Percentiles rank a stretch among this genome's conserved stretches.
phyloP scores from a whole-genome alignment of 805 yeast genomes.

The Wickerhamiella sorbophila region DNA sequence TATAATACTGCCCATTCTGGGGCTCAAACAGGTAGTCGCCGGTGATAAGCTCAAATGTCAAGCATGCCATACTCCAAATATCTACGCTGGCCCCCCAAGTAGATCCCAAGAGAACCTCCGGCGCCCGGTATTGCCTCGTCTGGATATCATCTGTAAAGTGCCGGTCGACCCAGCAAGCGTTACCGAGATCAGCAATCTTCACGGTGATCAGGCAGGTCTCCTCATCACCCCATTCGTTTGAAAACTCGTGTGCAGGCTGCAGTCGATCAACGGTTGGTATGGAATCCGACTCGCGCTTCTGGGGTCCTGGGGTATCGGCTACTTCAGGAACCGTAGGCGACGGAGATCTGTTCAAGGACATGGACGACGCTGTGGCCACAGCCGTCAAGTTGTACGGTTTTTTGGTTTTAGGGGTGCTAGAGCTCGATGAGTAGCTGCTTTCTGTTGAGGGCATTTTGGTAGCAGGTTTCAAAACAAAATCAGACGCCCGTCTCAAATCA shows the following conservation, averaged over 20 bases:
- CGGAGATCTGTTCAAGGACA: neutral
- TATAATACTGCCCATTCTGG: slow-evolving; percentile 38
- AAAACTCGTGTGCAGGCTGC: neutral
- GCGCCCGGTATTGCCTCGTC: slow-evolving; percentile 85
- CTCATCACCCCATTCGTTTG: neutral
- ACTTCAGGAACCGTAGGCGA: neutral
- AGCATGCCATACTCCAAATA: slow-evolving; percentile 91
- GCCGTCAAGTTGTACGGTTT: neutral
- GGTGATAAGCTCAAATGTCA: slow-evolving; percentile 78
- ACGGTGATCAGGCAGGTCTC: slow-evolving; percentile 41
- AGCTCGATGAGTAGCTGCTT: no score
- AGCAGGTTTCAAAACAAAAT: neutral
- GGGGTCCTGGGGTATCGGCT: neutral
- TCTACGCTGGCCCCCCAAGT: slow-evolving; percentile 94
- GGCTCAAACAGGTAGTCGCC: slow-evolving; percentile 96
- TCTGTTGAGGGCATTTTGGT: no score
- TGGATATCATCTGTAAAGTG: slow-evolving; percentile 85
- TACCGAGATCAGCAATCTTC: slow-evolving; percentile 88
- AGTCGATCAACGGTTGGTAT: no score
- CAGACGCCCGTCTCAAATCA: neutral
- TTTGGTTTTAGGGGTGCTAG: neutral
- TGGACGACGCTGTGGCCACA: neutral
- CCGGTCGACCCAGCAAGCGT: slow-evolving; percentile 67
- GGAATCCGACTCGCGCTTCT: neutral
- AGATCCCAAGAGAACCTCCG: slow-evolving; percentile 68